Base-by-base conservation (phyloP, 2,329 filamentous ascomycete genomes). In the Scorias spongiosa region DNA sequence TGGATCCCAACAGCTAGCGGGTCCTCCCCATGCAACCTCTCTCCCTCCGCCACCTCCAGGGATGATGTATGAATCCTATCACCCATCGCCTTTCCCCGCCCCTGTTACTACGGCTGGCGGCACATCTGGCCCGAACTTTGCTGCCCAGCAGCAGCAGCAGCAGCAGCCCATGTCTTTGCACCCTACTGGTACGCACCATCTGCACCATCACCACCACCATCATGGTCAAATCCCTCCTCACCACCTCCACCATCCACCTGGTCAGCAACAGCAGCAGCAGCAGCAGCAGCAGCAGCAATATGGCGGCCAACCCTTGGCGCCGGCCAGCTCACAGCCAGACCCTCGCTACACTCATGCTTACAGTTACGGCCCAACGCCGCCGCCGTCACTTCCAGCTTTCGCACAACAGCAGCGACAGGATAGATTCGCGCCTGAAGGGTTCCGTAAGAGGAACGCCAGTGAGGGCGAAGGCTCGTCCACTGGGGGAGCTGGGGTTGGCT, bases 271-370 rank as follows among this genome's bases (percentile, higher is more conserved):
- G 29, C 44, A 30, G 29, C 39, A 12, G 39, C 37, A 6, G 28
- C 39, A 2, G 2, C 9, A 26, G 32, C 32, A 26, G 28, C 42
- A 44, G 10, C 41, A 29, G 10, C 47, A 47, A 39, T 56, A 44
- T 42, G 51, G 54, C n/a, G 53, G 54, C 5, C 55, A 48, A 20
- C 30, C 54, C 1, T 45, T 57, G 10, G 55, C 55, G 17, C 55
- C 55, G 12, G 54, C 52, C n/a, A 47, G 43, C 8, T 48, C 50
- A 4, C 53, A 55, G 29, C 34, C 44, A 15, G 28, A 50, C 9
- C 48, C 42, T 17, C 28, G 40, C 10, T 48, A 38, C 28, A 49
- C 48, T 14, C 32, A 12, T 10, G 32, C 32, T 5, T 36, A 12
- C 32, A 36, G 32, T 9, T 36, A 36, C 32, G 10, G 48, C 14